Evolutionary conservation across 768 basidiomycete genomes (phyloP).

Genomic region (Postia placenta): DNA sequence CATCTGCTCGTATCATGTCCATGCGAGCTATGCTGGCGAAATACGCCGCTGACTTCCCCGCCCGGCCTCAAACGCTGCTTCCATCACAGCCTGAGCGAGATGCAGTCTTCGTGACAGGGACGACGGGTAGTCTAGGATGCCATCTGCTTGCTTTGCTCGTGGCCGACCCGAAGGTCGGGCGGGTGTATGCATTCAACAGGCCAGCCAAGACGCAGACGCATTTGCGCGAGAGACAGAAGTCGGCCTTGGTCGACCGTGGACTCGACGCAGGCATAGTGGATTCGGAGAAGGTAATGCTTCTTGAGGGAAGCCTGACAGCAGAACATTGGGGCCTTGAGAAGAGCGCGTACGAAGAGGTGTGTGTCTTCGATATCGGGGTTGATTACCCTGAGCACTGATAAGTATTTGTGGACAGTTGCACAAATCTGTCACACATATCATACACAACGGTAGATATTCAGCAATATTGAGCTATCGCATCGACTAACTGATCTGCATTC

Average conservation of each 20-base stretch:
- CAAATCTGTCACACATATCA: constrained; percentile 8
- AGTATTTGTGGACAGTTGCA: constrained; percentile 5
- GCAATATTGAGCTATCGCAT: constrained; percentile 6
- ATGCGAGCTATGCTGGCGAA: too few relatives aligned
- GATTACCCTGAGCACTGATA: background rate
- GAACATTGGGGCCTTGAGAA: constrained; percentile 13
- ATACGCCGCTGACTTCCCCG: constrained; percentile 23
- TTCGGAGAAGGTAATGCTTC: constrained; percentile 9
- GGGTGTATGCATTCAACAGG: too few relatives aligned
- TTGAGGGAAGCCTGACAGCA: constrained; percentile 16
- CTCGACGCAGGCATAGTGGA: constrained; percentile 10
- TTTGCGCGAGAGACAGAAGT: too few relatives aligned
- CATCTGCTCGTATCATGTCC: constrained; percentile 10
- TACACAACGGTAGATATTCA: too few relatives aligned
- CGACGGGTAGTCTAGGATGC: constrained; percentile 26
- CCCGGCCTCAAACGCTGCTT: constrained; percentile 1
- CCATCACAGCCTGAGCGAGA: constrained; percentile 8
- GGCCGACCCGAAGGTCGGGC: too few relatives aligned
- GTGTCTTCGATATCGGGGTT: too few relatives aligned
- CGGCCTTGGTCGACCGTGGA: constrained; percentile 13
- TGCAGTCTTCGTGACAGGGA: constrained; percentile 26
- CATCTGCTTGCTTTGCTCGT: constrained; percentile 21
- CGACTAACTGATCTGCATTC: background rate
- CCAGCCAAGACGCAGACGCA: constrained; percentile 11
- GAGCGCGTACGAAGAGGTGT: constrained; percentile 10